Base-by-base conservation (phyloP, 192 early-diverging fungal genomes). In the Jimgerdemannia flammicorona region DNA sequence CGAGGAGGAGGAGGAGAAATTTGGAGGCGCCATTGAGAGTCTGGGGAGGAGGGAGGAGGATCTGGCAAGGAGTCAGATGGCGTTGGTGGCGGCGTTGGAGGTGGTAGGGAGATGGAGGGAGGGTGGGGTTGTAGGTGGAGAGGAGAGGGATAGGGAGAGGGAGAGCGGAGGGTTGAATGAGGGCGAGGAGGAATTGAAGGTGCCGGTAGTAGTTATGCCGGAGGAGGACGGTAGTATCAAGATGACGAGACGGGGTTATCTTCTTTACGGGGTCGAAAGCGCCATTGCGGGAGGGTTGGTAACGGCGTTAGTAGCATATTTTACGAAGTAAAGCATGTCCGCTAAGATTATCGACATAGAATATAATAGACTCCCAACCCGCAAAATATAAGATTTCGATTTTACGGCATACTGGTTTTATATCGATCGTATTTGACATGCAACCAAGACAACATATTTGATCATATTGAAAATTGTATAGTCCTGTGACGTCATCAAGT, bases 1-100 rank as follows among this genome's bases (percentile, higher is more conserved):
- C n/a, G 80, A 78, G 10, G 79, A 86, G 43, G 83, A 89, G 70
- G 80, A 85, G 43, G 73, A 49, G 4, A 80, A 79, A 14, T 77
- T 79, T 29, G 66, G 70, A 20, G 75, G 77, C 3, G 81, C 77
- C 40, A 77, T 82, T 66, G 75, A 78, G 10, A 67, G 66, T 8
- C 43, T 87, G 70, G 74, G 76, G 3, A 17, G 65, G 66, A 84
- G 85, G 42, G 79, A 85, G 66, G 70, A 77, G n/a, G 63, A 76
- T n/a, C 54, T 86, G 63, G 72, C 76, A 8, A 77, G 81, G 39
- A 71, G 79, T 14, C 81, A 86, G 40, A 43, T 72, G 10, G 43
- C 20, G 10, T 64, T 86, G 11, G 68, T 82, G 43, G 65, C 41
- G 40, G 63, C 66, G 0, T 54, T 84, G 49, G 65, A 41, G 41